Conservation (phyloP, 768 basidiomycete genomes). For the Psilocybe tampanensis region DNA sequence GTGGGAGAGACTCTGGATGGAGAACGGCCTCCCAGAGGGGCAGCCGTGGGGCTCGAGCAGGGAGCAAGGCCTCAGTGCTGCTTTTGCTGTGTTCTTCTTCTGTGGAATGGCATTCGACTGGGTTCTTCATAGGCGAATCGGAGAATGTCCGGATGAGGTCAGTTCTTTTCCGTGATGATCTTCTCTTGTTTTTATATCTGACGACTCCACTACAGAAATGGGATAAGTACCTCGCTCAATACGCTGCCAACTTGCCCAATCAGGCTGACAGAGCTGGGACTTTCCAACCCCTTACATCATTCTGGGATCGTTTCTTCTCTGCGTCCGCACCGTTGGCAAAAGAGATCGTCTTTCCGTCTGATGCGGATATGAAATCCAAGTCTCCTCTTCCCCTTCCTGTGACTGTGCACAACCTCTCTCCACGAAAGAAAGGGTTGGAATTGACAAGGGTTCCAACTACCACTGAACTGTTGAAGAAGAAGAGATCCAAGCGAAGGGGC, state of each 20-base stretch:
- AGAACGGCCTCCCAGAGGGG: slow-evolving; percentile 30
- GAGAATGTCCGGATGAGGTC: slow-evolving; percentile 73
- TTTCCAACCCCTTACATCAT: slow-evolving; percentile 54
- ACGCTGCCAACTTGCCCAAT: slow-evolving; percentile 55
- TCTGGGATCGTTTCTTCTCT: slow-evolving; percentile 54
- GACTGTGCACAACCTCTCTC: slow-evolving; percentile 13
- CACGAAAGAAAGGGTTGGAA: slow-evolving; percentile 9
- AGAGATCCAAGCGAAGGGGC: slow-evolving; percentile 16
- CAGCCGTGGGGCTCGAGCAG: slow-evolving; percentile 53
- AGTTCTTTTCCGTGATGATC: slow-evolving; percentile 12
- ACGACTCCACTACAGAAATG: slow-evolving; percentile 52
- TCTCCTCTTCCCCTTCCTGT: slow-evolving; percentile 14
- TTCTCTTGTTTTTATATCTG: background rate
- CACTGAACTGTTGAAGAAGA: slow-evolving; percentile 30
- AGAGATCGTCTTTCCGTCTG: slow-evolving; percentile 17
- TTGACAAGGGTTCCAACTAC: slow-evolving; percentile 10
- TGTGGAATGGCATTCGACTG: slow-evolving; percentile 55
- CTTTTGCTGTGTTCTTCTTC: slow-evolving; percentile 52
- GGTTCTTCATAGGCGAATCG: slow-evolving; percentile 54
- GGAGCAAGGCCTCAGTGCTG: slow-evolving; percentile 63
- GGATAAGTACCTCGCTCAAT: slow-evolving; percentile 67
- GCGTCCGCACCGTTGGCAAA: slow-evolving; percentile 25
- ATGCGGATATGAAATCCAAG: slow-evolving; percentile 13
- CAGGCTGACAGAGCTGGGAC: slow-evolving; percentile 56
- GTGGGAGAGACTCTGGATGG: slow-evolving; percentile 65